Evolutionary conservation across 2,329 filamentous ascomycete genomes (phyloP), one percentile per base, ranked within the genome.

Genomic region (Coniochaeta prunicola): DNA sequence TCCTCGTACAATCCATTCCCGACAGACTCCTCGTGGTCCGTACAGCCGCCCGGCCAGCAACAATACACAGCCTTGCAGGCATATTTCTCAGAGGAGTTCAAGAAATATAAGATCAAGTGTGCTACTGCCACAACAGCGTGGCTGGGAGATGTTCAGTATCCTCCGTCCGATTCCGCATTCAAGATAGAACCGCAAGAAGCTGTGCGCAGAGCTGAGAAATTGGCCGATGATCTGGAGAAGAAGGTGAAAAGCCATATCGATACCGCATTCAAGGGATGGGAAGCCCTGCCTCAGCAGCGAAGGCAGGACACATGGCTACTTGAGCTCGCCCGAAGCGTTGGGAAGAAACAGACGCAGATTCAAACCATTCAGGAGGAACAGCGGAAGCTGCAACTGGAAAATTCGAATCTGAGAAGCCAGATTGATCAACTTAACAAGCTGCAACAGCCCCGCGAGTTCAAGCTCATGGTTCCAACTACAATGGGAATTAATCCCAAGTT

Each of bases 1-100:
- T 93, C 92, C 74, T 89, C 90, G 10, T 84, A 87, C 0, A 90
- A 88, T 7, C 91, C 92, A 31, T 88, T 96, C 67, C 80, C 91
- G 1, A 91, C 88, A 0, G 79, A 84, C 21, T 84, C 87, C 3
- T 94, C 91, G 0, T 96, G 93, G 86, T 91, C 91, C 0, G 83
- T 96, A 33, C 78, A 84, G 24, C 87, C 90, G 1, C 92, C 92
- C 0, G 86, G 84, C 1, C 79, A 85, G 62, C 84, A 86, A 63
- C 90, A 96, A 70, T 86, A 85, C 56, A 85, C 89, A 17, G 88
- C 90, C 1, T 77, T 97, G 17, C 80, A 84, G 45, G 74, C 80
- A 57, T 86, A 83, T 59, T 88, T 94, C 58, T 77, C 80, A 15
- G 82, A 87, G 33, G 82, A 89, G 59, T 89, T 93, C 62, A 77